Base-by-base conservation (phyloP, 495 filamentous ascomycete species). In the Xeromyces bisporus region DNA sequence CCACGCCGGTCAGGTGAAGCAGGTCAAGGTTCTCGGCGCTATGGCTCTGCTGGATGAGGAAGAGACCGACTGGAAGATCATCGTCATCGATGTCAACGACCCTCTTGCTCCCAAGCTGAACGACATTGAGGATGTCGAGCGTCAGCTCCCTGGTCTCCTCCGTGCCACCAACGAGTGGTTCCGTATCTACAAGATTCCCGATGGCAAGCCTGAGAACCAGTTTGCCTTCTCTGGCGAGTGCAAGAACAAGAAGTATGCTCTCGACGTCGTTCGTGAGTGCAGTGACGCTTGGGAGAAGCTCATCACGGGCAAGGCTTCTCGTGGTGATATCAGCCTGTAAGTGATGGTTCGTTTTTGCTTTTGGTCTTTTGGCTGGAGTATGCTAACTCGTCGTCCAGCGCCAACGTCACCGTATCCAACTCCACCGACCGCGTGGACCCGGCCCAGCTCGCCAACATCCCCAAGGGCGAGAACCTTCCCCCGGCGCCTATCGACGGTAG, bases 61-160 rank as follows among this genome's bases (percentile, higher is more conserved):
- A 56, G 91, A 99, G 74, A 99, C 91, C 39, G 91, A 99, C 71
- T 99, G 91, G 91, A 99, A 99, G 75, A 81, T 96, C 60, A 94
- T 99, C 45, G 89, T 93, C 62, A 89, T 99, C 53, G 86, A 99
- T 55, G 62, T 94, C 55, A 93, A 96, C 58, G 91, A 96, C 63
- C 89, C 91, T 43, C 66, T 99, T 33, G 91, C 91, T 30, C 56
- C 80, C 39, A 93, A 93, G 71, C 82, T 99, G 46, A 84, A 99
- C 61, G 87, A 96, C 58, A 78, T 99, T 46, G 91, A 96, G 70
- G 91, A 99, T 58, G 87, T 99, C 35, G 91, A 96, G 70, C 77
- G 87, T 52, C 91, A 96, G 69, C 79, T 99, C 15, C 91, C 91
- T 26, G 91, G 91, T 39, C 78, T 96, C 23, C 66, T 99, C 50